phyloP scores from a whole-genome alignment of 2,329 filamentous ascomycete genomes.

The Pseudophaeomoniella oleicola region DNA sequence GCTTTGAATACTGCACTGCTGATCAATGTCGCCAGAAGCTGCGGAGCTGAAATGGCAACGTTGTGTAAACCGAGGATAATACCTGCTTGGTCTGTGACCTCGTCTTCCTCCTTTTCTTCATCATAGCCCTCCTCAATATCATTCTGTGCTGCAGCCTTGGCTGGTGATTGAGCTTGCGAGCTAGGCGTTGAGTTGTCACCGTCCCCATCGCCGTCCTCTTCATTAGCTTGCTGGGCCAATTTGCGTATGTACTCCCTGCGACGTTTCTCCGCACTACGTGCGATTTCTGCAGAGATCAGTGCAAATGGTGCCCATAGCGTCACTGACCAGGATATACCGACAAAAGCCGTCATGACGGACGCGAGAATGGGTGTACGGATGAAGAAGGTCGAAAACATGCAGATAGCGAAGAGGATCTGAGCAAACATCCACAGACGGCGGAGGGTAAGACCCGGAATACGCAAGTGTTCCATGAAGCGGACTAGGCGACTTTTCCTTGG shows the following conservation, averaged over 20 bases:
- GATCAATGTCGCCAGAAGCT: conserved; percentile 76
- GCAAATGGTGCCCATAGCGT: conserved; percentile 92
- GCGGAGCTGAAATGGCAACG: conserved; percentile 80
- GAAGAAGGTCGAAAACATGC: conserved; percentile 69
- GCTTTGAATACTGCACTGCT: conserved; percentile 73
- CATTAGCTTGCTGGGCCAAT: conserved; percentile 21
- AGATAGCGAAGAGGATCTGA: conserved; percentile 65
- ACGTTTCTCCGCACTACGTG: conserved; percentile 56
- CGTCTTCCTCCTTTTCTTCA: conserved; percentile 32
- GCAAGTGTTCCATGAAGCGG: conserved; percentile 44
- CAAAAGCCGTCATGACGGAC: conserved; percentile 62
- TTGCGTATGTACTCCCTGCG: conserved; percentile 26
- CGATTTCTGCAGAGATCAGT: conserved; percentile 85
- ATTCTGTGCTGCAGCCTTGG: conserved; percentile 2
- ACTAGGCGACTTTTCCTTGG: no score
- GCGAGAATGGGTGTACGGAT: conserved; percentile 57
- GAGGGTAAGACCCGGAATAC: conserved; percentile 72
- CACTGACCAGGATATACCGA: conserved; percentile 84
- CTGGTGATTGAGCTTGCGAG: conserved; percentile 12
- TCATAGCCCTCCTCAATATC: conserved; percentile 6
- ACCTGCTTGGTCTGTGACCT: conserved; percentile 61
- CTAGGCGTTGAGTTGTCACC: neutral
- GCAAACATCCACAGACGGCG: conserved; percentile 77
- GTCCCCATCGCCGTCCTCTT: conserved; percentile 1
- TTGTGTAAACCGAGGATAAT: conserved; percentile 93